Percentiles rank a stretch among this genome's conserved stretches.
phyloP scores from a whole-genome alignment of 352 stramenopile species.

The Phytophthora lateralis region DNA sequence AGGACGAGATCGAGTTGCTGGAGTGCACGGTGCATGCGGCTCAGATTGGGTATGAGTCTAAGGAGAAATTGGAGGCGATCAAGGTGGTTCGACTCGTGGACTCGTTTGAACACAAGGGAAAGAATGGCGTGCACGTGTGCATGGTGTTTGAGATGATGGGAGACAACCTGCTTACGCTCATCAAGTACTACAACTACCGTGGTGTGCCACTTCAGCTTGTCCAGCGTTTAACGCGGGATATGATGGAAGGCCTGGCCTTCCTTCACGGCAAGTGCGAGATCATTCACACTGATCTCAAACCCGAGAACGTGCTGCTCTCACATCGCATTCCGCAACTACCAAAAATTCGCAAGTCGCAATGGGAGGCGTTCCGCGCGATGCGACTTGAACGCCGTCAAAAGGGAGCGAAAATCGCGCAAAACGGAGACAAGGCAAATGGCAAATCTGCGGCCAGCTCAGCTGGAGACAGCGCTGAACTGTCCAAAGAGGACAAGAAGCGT shows the following conservation, averaged over 20 bases:
- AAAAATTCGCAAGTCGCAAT: slow-evolving; percentile 66
- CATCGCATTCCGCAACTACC: slow-evolving; percentile 74
- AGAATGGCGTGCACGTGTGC: slow-evolving; percentile 96
- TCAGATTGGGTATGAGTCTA: slow-evolving; percentile 25
- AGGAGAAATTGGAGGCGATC: slow-evolving; percentile 34
- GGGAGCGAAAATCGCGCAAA: slow-evolving; percentile 7
- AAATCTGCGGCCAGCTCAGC: slow-evolving; percentile 9
- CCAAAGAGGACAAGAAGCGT: slow-evolving; percentile 92
- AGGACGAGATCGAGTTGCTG: slow-evolving; percentile 98
- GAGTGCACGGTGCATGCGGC: slow-evolving; percentile 86
- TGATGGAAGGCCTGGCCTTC: slow-evolving; percentile 97
- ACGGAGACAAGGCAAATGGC: slow-evolving; percentile 1
- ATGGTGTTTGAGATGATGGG: slow-evolving; percentile 99
- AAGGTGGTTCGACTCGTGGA: slow-evolving; percentile 86
- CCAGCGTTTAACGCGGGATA: slow-evolving; percentile 93
- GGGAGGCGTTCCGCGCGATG: slow-evolving; percentile 49
- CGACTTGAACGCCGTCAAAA: slow-evolving; percentile 53
- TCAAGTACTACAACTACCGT: slow-evolving; percentile 99
- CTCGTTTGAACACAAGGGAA: slow-evolving; percentile 97
- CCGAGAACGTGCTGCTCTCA: slow-evolving; percentile 98
- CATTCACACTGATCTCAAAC: slow-evolving; percentile 99
- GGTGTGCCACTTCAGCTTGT: slow-evolving; percentile 96
- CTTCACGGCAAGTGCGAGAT: slow-evolving; percentile 97
- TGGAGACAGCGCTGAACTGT: slow-evolving; percentile 35
- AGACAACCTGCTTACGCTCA: slow-evolving; percentile 98